Base-by-base conservation (phyloP, 768 basidiomycete genomes). In the Auricularia sp. region DNA sequence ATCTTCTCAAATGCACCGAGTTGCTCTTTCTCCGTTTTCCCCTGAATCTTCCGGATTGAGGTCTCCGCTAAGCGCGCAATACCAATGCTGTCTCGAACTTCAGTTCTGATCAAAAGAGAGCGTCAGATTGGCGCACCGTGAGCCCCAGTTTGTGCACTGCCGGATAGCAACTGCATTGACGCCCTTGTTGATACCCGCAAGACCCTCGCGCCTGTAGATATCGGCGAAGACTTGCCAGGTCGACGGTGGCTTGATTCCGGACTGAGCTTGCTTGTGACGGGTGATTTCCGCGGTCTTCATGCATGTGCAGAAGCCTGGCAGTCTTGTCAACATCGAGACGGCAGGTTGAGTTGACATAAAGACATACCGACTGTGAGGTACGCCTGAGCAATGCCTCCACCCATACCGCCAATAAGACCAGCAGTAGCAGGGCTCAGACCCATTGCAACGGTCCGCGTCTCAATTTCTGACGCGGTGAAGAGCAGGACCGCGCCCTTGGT, bases 221-320 rank as follows among this genome's bases (percentile, higher is more conserved):
- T 98, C 95, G 68, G 81, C 86, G 73, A 98, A 99, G 62, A 98
- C 88, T 54, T 88, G 88, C 87, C 92, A 95, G 1, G 96, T 98
- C 63, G 90, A 92, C 63, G 88, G 89, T 11, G 94, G 92, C 73
- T 92, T 88, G 51, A 87, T 82, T 47, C 97, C 97, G 35, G 83
- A 75, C 16, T 88, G 85, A 29, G 87, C 90, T 70, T 92, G 90
- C 77, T 99, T 99, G 72, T 91, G 89, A 70, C 95, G 88, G 61
- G 95, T 98, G 69, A 98, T 98, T 77, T 96, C 94, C 68, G 85
- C 97, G 24, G 97, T 99, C 79, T 99, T 99, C 97, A 99, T 99
- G 77, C 94, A 97, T 54, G 96, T 98, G 77, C 94, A 96, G 80
- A 98, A 94, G 70, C 96, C 94, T 97, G 69, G 47, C 64, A 61